Conservation (phyloP, 1,284 basidiomycete species). For the Cryptococcus depauperatus region DNA sequence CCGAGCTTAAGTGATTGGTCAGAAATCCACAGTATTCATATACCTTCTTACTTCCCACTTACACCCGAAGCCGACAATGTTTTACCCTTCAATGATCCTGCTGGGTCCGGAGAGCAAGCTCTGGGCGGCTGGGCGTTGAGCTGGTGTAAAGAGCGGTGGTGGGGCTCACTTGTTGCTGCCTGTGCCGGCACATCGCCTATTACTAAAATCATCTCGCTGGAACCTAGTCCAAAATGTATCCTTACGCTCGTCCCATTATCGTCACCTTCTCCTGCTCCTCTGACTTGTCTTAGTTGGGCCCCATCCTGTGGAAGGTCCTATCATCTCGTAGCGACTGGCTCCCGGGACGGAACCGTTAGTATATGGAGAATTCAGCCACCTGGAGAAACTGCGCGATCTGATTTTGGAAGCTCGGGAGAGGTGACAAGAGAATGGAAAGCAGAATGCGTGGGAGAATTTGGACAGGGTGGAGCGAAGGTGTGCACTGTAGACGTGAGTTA, state of each 20-base stretch:
- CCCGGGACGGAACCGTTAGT: conserved; percentile 72
- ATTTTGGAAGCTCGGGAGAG: conserved; percentile 17
- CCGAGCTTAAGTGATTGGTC: conserved; percentile 72
- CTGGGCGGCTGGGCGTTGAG: conserved; percentile 85
- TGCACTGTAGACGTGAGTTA: conserved; percentile 75
- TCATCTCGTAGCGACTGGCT: conserved; percentile 81
- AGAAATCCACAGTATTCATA: conserved; percentile 67
- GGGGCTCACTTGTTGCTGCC: conserved; percentile 78
- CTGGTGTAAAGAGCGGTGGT: conserved; percentile 90
- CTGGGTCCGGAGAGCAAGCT: conserved; percentile 44
- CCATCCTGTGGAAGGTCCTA: conserved; percentile 83
- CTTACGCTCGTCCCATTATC: conserved; percentile 32
- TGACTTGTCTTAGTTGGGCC: conserved; percentile 80
- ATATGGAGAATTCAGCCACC: conserved; percentile 68
- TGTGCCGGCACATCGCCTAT: conserved; percentile 62
- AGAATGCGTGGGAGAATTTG: conserved; percentile 71
- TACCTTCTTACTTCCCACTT: too few relatives aligned
- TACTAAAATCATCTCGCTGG: conserved; percentile 59
- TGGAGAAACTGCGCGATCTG: conserved; percentile 24
- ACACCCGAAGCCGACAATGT: conserved; percentile 20
- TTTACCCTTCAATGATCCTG: neutral
- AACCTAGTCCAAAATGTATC: conserved; percentile 40
- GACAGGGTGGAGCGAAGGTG: conserved; percentile 67
- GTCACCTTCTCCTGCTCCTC: conserved; percentile 40
- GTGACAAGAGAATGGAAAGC: conserved; percentile 56